Base-by-base conservation (phyloP, 2,329 filamentous ascomycete genomes). In the Metarhizium guizhouense region DNA sequence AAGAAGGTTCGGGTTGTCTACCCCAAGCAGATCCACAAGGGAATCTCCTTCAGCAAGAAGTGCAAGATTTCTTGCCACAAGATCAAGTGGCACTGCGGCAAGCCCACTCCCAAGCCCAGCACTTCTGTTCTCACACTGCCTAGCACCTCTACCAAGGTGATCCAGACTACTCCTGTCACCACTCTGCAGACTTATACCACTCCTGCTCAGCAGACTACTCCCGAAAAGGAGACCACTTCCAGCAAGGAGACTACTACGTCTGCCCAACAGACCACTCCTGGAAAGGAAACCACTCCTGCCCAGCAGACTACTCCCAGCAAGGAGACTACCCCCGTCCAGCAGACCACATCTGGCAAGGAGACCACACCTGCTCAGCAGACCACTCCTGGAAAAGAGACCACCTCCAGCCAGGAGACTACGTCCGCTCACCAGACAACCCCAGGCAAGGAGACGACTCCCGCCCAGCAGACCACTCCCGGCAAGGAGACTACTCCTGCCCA, bases 1-100 rank as follows among this genome's bases (percentile, higher is more conserved):
- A 90, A 81, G 68, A 85, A 83, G 56, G 90, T 96, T 59, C 84
- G 82, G 54, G 85, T 96, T 68, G 73, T 84, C 69, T 83, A 78
- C 72, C 79, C 81, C 60, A 72, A 81, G 57, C 82, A 86, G 67
- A 74, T 81, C 59, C 77, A 79, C 49, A 48, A 0, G 20, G 54
- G 53, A 30, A 10, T 54, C 3, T 14, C 45, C 66, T 68, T 57
- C 56, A 78, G 83, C 68, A 72, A 78, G 51, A 74, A 72, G 64
- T 94, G 89, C 74, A 80, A 78, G 68, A 83, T 95, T 64, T 79
- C 40, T 25, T 45, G 55, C 40, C 50, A 53, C 56, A 56, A 59
- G 55, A 57, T 61, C 43, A 30, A 76, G 63, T 95, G 93, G 72
- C 82, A 91, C 75, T 95, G 90, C 64, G 65, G 69, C 60, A 68